Evolutionary conservation across 2,329 filamentous ascomycete genomes (phyloP), one percentile per base, ranked within the genome.

Genomic region (Atkinsonella hypoxylon): DNA sequence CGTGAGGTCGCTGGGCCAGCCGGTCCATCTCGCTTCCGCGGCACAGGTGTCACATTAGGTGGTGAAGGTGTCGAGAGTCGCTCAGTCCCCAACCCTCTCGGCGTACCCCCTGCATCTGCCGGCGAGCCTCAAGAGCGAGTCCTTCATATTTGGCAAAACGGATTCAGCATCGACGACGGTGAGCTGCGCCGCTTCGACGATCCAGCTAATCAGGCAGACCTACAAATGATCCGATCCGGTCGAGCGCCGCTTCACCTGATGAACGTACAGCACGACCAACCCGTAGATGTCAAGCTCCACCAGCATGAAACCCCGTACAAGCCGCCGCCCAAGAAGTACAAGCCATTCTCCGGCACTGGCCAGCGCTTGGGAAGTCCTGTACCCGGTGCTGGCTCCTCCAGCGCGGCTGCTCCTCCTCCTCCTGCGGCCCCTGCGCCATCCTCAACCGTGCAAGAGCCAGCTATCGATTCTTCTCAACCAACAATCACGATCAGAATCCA

Each of bases 101-200:
- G 65, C 3, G 53, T 59, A 56, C 18, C 66, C 57, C 57, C 56
- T 22, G 31, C 61, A 10, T 40, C 58, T n/a, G 61, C 56, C 15
- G 55, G 63, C 1, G 70, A 76, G 34, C 75, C 78, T 5, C 80
- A 85, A 54, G 79, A 81, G 47, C 82, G 87, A 47, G 77, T 81
- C 11, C 74, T 94, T 49, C 87, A 91, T 61, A 75, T 93, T 43
- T 94, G 88, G 88, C 76, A 78, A 41, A 83, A 94, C 62, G 88
- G 88, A 13, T 91, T 93, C 69, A 91, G 86, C 56, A 82, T 94
- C 54, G 87, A 90, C 53, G 86, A 93, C 60, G 88, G 88, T 30
- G 78, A 82, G 45, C 78, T 93, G 38, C 82, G 79, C 63, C 81
- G 86, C 51, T 91, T 87, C 61, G 85, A 90, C 59, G 87, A 93